Evolutionary conservation across 345 rosid species (phyloP), one percentile per base, ranked within the genome.

Genomic region (Kandelia obovata): DNA sequence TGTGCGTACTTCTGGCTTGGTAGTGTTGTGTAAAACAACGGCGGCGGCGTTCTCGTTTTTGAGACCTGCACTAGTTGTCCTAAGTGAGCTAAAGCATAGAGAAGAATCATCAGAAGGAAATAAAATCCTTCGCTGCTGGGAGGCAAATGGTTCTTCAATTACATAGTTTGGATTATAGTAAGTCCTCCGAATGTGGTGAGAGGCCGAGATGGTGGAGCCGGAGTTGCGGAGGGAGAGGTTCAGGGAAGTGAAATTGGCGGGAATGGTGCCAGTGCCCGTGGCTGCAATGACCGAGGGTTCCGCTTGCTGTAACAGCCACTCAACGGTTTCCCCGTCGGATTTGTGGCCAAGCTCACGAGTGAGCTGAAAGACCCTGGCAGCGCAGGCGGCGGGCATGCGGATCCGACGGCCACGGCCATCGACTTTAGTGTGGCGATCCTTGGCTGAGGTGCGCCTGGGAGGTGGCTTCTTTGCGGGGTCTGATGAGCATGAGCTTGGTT

Each of bases 321-420:
- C 90, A 19, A 90, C 87, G 80, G 97, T 90, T 77, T 91, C 92
- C 3, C 97, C 97, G 52, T 91, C 97, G 5, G 97, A 87, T 62
- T 92, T 89, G 71, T 92, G 93, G 34, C 97, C 97, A 1, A 92
- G 96, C 72, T 92, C 96, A 58, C 92, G 82, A 26, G 98, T 92
- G 52, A 92, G 84, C 84, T 92, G 98, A 75, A 92, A 92, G 61
- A 92, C 96, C 84, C 98, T 82, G 34, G 96, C 98, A 0, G 98
- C 98, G 58, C 98, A 92, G 37, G 89, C 76, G 28, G 96, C 96
- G 0, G 98, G 98, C 92, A 92, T 92, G 57, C 98, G 92, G 87
- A 92, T 92, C 83, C 97, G 85, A 57, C 97, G 92, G 32, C 97
- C 97, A 0, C 97, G 96, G 49, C 97, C 97, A 16, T 92, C 96